These are phyloP conservation scores for Trypanosoma theileri DNA, from an alignment of 208 protist species.

Conservation along the genomic window DNA sequence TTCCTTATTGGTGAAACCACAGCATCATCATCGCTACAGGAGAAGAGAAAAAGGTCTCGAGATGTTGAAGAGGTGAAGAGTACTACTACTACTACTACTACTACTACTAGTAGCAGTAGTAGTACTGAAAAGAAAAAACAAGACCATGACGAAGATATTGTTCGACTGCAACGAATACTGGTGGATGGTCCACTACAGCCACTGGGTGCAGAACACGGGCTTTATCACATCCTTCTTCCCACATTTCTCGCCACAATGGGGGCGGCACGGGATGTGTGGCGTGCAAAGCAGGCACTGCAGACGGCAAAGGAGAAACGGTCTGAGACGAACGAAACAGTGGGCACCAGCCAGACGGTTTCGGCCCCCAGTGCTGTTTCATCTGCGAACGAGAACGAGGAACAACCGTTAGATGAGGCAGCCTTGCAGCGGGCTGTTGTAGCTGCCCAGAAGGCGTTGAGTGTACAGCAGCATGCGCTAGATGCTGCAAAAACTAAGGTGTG, in stretches of 20 bases:
- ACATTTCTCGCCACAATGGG: constrained; percentile 36
- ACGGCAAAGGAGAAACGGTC: constrained; percentile 11
- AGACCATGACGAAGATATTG: constrained; percentile 13
- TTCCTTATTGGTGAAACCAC: constrained; percentile 38
- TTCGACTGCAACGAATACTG: constrained; percentile 44
- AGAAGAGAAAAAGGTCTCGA: constrained; percentile 5
- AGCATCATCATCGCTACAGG: not conserved
- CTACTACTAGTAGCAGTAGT: not conserved
- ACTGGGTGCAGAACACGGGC: constrained; percentile 48
- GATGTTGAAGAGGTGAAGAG: not conserved
- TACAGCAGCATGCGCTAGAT: constrained; percentile 13
- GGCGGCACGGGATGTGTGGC: constrained; percentile 39
- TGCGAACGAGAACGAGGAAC: not conserved
- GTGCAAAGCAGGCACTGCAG: constrained; percentile 16
- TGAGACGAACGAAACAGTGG: not conserved
- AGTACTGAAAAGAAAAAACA: not conserved
- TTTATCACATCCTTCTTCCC: constrained; percentile 55
- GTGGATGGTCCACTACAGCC: constrained; percentile 63
- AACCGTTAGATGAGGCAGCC: not conserved
- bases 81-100: too few species aligned
- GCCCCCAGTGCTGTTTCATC: not conserved
- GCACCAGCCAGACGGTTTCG: too few species aligned
- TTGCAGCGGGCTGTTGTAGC: not conserved
- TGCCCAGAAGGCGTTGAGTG: constrained; percentile 5
- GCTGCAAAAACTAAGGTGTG: constrained; percentile 9